phyloP scores from a whole-genome alignment of 495 filamentous ascomycete species.

The Sphaerosporella brunnea region DNA sequence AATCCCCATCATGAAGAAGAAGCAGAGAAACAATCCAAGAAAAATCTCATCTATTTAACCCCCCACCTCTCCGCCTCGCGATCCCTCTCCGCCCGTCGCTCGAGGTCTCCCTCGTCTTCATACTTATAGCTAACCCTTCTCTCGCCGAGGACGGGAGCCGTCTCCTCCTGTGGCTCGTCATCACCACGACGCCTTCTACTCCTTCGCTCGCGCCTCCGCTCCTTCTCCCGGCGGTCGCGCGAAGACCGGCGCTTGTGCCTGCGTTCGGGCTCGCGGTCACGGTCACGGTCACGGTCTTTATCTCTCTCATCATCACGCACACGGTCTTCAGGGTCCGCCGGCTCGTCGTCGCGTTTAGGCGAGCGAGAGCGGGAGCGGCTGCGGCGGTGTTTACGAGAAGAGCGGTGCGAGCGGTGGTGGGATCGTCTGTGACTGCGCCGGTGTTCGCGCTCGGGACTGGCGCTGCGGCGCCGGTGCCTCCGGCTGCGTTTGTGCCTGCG shows the following conservation, averaged over 20 bases:
- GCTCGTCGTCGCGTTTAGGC: constrained; percentile 4
- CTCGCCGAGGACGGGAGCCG: constrained; percentile 1
- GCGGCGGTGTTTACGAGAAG: constrained; percentile 16
- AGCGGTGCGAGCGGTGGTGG: constrained; percentile 18
- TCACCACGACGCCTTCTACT: constrained; percentile 11
- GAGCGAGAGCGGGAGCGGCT: constrained; percentile 12
- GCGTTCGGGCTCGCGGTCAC: constrained; percentile 7
- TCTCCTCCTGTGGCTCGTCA: constrained; percentile 15
- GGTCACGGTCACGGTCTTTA: constrained; percentile 9
- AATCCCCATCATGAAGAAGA: background rate
- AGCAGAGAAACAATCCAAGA: background rate
- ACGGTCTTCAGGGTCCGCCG: background rate
- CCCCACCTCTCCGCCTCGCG: constrained; percentile 26
- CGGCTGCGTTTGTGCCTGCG: constrained; percentile 30
- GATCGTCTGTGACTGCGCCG: background rate
- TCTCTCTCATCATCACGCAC: background rate
- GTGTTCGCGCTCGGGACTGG: background rate
- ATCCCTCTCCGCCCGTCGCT: constrained; percentile 24
- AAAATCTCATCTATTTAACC: constrained; percentile 3
- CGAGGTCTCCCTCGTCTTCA: constrained; percentile 24
- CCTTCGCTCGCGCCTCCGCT: background rate
- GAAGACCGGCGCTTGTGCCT: constrained; percentile 9
- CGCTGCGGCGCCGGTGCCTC: constrained; percentile 31
- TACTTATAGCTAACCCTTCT: constrained; percentile 25
- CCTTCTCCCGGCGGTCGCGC: constrained; percentile 7